A percentile compares a stretch with the other conserved stretches of the same genome.
phyloP scores from a whole-genome alignment of 2,329 filamentous ascomycete species.

The Epichloe elymi region DNA sequence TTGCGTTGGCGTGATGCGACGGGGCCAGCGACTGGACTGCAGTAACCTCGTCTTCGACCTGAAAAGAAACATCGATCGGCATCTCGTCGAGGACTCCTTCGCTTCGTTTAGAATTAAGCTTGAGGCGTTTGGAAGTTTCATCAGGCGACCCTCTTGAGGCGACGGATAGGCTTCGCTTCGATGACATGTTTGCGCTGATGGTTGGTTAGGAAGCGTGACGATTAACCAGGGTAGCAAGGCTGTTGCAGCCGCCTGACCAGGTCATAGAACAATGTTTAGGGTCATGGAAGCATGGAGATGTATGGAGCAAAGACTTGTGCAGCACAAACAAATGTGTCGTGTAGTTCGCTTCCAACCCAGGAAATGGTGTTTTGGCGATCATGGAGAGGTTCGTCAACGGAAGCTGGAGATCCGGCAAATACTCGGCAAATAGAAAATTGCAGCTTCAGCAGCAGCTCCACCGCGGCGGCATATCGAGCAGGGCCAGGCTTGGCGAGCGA shows the following conservation, averaged over 20 bases:
- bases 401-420: neutral
- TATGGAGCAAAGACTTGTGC: neutral
- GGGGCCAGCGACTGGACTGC: slow-evolving; percentile 12
- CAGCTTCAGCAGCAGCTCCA: neutral
- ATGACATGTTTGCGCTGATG: slow-evolving; percentile 14
- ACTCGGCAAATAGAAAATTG: neutral
- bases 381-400: neutral
- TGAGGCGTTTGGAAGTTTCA: slow-evolving; percentile 18
- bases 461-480: neutral
- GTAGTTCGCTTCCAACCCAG: neutral
- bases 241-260: neutral
- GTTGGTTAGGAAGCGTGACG: neutral
- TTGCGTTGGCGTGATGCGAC: slow-evolving; percentile 20
- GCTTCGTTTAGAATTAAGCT: neutral
- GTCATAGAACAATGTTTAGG: neutral
- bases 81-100: neutral
- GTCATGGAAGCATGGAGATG: neutral
- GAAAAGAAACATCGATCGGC: neutral
- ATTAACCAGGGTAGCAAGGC: neutral
- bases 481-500: neutral
- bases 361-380: neutral
- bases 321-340: neutral
- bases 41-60: slow-evolving; percentile 7
- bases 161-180: slow-evolving; percentile 23
- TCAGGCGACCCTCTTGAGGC: slow-evolving; percentile 13